phyloP scores from a whole-genome alignment of 306 rosid genomes.

The Oxytropis ochrocephala region DNA sequence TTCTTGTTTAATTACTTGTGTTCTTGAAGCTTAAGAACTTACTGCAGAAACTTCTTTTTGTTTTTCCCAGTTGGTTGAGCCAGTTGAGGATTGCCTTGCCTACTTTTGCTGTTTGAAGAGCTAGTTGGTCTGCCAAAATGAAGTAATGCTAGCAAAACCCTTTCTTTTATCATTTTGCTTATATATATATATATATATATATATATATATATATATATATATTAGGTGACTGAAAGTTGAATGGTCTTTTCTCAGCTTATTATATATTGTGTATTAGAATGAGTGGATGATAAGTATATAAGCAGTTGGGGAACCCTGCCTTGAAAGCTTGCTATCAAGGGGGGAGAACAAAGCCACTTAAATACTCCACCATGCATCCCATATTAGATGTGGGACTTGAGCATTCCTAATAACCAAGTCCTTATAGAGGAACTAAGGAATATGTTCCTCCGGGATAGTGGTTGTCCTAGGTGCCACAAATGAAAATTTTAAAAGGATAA shows the following conservation, averaged over 20 bases:
- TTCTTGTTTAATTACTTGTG: not conserved
- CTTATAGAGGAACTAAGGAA: not conserved
- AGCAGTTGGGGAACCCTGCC: too few relatives aligned
- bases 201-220: not conserved
- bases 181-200: not conserved
- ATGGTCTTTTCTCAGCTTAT: not conserved
- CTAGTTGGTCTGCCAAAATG: slow-evolving; percentile 39
- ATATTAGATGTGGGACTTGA: too few relatives aligned
- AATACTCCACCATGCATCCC: too few relatives aligned
- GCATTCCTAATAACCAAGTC: too few relatives aligned
- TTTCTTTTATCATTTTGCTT: slow-evolving; percentile 8
- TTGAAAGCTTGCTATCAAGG: too few relatives aligned
- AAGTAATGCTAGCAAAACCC: slow-evolving; percentile 36
- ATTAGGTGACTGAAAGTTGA: not conserved
- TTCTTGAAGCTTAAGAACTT: slow-evolving; percentile 15
- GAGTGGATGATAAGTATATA: not conserved
- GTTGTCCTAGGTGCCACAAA: not conserved
- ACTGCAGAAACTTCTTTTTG: not conserved
- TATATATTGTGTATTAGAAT: not conserved
- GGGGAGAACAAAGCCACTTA: too few relatives aligned
- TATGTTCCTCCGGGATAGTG: not conserved
- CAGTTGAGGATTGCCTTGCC: slow-evolving; percentile 23
- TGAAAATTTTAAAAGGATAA: not conserved
- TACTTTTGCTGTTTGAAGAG: slow-evolving; percentile 27
- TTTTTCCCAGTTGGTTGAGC: slow-evolving; percentile 39